Evolutionary conservation across 805 yeast species (phyloP), one percentile per base, ranked within the genome.

Genomic region (Suhomyces sp.): DNA sequence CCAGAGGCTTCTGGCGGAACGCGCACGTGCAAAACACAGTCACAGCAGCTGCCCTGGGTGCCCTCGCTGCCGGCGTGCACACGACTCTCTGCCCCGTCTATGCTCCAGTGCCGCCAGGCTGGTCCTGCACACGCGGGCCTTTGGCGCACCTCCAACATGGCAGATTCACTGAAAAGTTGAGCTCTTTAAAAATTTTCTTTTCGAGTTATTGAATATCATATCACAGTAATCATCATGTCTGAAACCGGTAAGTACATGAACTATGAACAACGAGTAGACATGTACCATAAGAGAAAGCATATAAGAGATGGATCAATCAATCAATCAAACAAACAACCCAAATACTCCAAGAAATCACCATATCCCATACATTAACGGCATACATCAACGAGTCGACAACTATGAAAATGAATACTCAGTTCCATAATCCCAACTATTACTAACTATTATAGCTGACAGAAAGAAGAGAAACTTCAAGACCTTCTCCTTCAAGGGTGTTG

Each of bases 401-500:
- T 4, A 12, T 10, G 15, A 31, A 31, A 31, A 31, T 31, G 13
- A 31, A 31, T 31, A 19, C 41, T 19, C 20, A 15, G 20, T 37
- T 17, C 22, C 6, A 10, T 10, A 12, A 12, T 7, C 24, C 39
- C 20, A 17, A 12, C 21, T 22, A 37, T 21, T 41, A 41, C 44
- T 41, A 41, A 41, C 44, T 17, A 22, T 57, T 47, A 61, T 73
- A 74, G 81, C 78, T 66, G 81, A 76, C 68, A 83, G 79, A 81
- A 87, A 86, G 87, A 89, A 86, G 89, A 86, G 96, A 88, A 76
- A 77, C 74, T 90, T 92, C 87, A 91, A 87, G 85, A 82, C 96
- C 83, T 92, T 92, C 89, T 86, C 97, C 68, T 94, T 83, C 96
- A 91, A 94, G 80, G 99, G 99, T 79, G 97, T 94, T 75, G 97